A percentile compares a stretch with the other conserved stretches of the same genome.
Evolutionary conservation across 2,329 filamentous ascomycete genomes (phyloP).

Genomic region (Penicillium sp.): DNA sequence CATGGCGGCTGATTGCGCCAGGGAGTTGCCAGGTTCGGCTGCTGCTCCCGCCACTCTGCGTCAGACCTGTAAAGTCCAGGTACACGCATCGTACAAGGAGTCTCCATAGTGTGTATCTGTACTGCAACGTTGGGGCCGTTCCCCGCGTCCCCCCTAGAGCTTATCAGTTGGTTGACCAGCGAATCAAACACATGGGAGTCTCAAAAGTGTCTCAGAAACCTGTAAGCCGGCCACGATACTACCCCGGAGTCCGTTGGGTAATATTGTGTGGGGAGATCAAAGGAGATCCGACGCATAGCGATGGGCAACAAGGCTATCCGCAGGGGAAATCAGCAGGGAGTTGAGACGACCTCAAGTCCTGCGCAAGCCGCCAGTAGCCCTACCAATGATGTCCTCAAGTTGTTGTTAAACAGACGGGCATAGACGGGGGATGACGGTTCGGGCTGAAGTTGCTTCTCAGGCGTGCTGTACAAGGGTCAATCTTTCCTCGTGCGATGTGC

Average conservation of each 20-base stretch:
- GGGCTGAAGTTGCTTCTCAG: neutral
- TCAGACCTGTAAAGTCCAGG: neutral
- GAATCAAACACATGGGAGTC: constrained; percentile 8
- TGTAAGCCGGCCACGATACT: constrained; percentile 4
- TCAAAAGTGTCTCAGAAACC: constrained; percentile 14
- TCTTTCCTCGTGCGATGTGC: neutral
- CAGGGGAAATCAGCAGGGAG: neutral
- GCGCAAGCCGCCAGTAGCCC: constrained; percentile 15
- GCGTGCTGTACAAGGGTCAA: neutral
- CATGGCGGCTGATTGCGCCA: constrained; percentile 3
- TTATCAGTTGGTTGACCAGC: constrained; percentile 3
- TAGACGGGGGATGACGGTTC: neutral
- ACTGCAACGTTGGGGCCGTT: constrained; percentile 24
- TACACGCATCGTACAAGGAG: neutral
- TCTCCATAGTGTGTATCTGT: neutral
- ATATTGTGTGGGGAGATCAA: neutral
- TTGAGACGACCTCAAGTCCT: neutral
- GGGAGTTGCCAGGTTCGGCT: neutral
- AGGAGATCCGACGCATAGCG: neutral
- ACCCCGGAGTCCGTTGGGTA: constrained; percentile 19
- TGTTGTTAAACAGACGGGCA: neutral
- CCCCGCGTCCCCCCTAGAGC: constrained; percentile 13
- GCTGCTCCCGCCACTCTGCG: neutral
- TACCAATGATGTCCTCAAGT: constrained; percentile 6
- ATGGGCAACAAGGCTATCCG: neutral